Conservation (phyloP, 805 yeast species). For the Yamadazyma scolyti region DNA sequence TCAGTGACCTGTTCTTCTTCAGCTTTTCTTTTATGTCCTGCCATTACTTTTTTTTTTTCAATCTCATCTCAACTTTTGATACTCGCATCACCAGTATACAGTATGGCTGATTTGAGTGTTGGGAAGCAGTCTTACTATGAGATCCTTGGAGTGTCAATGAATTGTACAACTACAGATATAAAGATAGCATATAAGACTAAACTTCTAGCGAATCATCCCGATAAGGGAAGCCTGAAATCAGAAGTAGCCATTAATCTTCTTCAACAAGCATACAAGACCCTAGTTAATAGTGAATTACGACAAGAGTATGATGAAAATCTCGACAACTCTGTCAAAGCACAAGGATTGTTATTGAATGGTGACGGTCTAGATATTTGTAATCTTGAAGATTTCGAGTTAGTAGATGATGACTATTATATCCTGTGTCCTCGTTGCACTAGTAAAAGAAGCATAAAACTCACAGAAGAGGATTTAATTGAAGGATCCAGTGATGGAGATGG, state of each 20-base stretch:
- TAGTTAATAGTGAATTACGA: constrained; percentile 41
- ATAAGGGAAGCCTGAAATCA: constrained; percentile 38
- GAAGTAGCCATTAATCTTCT: constrained; percentile 31
- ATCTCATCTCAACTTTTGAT: constrained; percentile 9
- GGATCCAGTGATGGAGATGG: constrained; percentile 50
- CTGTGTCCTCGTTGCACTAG: constrained; percentile 68
- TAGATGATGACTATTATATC: constrained; percentile 36
- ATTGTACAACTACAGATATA: constrained; percentile 39
- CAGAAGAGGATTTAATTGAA: constrained; percentile 58
- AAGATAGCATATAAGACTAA: constrained; percentile 61
- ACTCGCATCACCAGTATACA: not conserved
- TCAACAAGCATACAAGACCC: constrained; percentile 60
- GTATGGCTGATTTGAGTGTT: too few relatives aligned
- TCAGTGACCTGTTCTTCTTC: constrained; percentile 34
- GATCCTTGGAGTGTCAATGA: constrained; percentile 48
- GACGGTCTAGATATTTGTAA: constrained; percentile 69
- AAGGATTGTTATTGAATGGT: constrained; percentile 27
- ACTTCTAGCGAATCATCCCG: constrained; percentile 74
- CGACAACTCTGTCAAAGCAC: constrained; percentile 20
- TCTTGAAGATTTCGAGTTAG: constrained; percentile 53
- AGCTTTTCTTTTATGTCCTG: constrained; percentile 10
- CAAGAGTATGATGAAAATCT: constrained; percentile 51
- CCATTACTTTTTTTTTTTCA: constrained; percentile 3
- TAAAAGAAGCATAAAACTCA: constrained; percentile 50
- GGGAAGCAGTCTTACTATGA: constrained; percentile 42